Conservation (phyloP, 2,329 filamentous ascomycete species). For the Xylaria multiplex region DNA sequence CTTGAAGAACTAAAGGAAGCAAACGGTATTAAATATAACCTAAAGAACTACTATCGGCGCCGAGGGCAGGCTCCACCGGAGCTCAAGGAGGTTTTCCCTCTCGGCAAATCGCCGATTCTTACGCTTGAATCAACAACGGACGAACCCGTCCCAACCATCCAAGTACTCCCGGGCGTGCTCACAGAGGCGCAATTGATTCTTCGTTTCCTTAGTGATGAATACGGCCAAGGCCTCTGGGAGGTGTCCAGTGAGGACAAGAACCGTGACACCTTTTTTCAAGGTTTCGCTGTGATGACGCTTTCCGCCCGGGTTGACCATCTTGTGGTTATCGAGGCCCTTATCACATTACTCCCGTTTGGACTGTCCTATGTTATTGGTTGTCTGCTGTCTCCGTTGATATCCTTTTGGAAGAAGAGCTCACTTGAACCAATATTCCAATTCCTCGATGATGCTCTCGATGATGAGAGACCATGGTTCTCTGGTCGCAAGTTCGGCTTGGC, state of each 20-base stretch:
- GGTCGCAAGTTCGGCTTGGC: background rate
- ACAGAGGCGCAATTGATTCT: background rate
- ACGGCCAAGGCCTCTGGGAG: background rate
- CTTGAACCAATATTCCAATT: background rate
- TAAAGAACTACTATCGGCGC: background rate
- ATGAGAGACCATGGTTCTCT: background rate
- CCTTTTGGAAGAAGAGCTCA: background rate
- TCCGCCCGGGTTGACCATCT: background rate
- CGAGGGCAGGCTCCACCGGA: background rate
- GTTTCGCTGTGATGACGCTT: background rate
- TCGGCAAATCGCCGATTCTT: background rate
- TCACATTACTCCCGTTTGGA: background rate
- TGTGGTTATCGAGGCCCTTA: background rate
- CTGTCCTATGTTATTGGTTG: background rate
- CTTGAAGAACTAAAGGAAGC: background rate
- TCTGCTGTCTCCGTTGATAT: background rate
- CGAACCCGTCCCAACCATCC: background rate
- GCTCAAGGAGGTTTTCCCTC: background rate
- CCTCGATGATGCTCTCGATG: background rate
- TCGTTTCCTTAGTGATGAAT: background rate
- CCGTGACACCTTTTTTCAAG: background rate
- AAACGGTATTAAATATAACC: background rate
- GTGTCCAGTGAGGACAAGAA: background rate
- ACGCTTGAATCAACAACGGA: background rate
- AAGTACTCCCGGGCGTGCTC: background rate